A percentile compares a stretch with the other conserved stretches of the same genome.
Evolutionary conservation across 2,329 filamentous ascomycete species (phyloP).

Genomic region (Xylariomycetidae sp.): DNA sequence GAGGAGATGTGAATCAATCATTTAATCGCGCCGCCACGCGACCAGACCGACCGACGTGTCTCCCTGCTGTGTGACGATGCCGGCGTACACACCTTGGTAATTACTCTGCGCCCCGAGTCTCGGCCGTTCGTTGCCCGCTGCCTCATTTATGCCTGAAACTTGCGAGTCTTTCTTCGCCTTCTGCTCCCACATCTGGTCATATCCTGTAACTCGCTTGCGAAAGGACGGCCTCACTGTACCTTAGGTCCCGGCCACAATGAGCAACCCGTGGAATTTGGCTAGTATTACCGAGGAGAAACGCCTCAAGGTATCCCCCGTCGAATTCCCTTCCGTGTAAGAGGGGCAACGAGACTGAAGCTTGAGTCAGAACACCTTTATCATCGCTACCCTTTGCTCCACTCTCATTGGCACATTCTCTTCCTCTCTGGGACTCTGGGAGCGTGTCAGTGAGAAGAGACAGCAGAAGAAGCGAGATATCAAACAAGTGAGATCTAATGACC

Average conservation of each 20-base stretch:
- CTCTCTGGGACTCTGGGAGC: constrained; percentile 31
- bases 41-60: constrained; percentile 3
- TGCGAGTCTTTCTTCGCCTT: not conserved
- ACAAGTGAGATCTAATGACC: constrained; percentile 15
- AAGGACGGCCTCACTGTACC: no score
- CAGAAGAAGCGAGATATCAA: constrained; percentile 27
- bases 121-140: no score
- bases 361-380: constrained; percentile 30
- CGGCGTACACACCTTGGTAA: no score
- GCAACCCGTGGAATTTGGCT: constrained; percentile 15
- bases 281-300: constrained; percentile 30
- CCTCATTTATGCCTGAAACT: not conserved
- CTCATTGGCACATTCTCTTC: constrained; percentile 32
- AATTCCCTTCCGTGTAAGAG: not conserved
- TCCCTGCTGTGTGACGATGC: not conserved
- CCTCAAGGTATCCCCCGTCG: constrained; percentile 28
- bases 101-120: no score
- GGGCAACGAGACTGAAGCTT: not conserved
- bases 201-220: no score
- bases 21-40: no score
- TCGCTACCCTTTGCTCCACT: constrained; percentile 33
- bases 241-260: constrained; percentile 4
- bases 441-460: constrained; percentile 24
- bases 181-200: not conserved
- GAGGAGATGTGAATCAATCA: not conserved